Evolutionary conservation across 306 rosid species (phyloP).

Genomic region (Gillenia trifoliata): DNA sequence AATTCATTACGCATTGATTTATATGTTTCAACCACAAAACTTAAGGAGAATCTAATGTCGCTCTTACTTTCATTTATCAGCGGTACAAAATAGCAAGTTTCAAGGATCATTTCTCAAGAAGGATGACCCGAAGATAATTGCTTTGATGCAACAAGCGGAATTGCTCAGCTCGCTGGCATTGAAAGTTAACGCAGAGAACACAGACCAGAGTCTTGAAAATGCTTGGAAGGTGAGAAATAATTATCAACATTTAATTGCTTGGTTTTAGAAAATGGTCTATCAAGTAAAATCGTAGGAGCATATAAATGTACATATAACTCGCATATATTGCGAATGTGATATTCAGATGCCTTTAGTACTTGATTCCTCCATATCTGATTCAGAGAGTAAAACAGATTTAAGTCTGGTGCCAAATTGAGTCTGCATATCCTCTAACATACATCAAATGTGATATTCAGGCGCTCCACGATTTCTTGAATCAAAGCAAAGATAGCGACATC

Average conservation of each 20-base stretch:
- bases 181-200: conserved; percentile 74
- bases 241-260: conserved; percentile 14
- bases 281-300: background rate
- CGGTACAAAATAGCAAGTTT: conserved; percentile 52
- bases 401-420: background rate
- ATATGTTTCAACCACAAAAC: background rate
- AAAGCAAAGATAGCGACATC: conserved; percentile 63
- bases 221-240: conserved; percentile 90
- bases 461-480: conserved; percentile 85
- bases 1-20: background rate
- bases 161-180: conserved; percentile 80
- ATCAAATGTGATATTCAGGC: conserved; percentile 43
- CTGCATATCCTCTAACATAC: conserved; percentile 21
- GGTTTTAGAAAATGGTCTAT: background rate
- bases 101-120: conserved; percentile 72
- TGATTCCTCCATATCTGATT: background rate
- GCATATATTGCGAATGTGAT: background rate
- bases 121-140: conserved; percentile 80
- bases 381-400: background rate
- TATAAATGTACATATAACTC: conserved; percentile 5
- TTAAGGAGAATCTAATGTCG: conserved; percentile 2
- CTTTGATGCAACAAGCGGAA: conserved; percentile 94
- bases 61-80: conserved; percentile 30
- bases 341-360: background rate
- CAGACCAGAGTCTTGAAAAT: conserved; percentile 92